Evolutionary conservation across 108 stramenopile species (phyloP).

Genomic region (Cyclotella kingstonii): DNA sequence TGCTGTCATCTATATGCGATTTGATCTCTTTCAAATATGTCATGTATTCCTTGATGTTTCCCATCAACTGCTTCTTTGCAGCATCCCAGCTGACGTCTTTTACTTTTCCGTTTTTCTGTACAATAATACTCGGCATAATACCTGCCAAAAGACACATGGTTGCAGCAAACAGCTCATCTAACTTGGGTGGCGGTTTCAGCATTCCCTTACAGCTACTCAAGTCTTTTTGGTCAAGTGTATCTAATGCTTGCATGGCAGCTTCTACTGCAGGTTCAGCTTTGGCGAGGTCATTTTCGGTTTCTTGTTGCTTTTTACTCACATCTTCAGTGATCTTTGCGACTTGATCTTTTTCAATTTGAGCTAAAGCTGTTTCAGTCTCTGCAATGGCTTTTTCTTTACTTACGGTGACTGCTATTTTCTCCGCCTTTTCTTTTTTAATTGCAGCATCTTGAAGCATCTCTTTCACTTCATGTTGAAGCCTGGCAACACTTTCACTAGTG

Average conservation of each 20-base stretch:
- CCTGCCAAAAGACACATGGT: constrained; percentile 89
- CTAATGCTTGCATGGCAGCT: constrained; percentile 65
- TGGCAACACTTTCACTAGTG: constrained; percentile 67
- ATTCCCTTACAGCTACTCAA: constrained; percentile 72
- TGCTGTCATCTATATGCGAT: constrained; percentile 53
- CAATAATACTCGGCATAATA: constrained; percentile 51
- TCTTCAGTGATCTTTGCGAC: constrained; percentile 68
- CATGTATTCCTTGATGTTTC: constrained; percentile 79
- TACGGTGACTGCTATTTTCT: constrained; percentile 81
- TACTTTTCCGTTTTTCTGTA: constrained; percentile 71
- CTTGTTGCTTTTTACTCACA: constrained; percentile 56
- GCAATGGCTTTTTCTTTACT: constrained; percentile 74
- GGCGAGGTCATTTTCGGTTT: constrained; percentile 66
- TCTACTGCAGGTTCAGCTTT: constrained; percentile 72
- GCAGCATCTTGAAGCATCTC: constrained; percentile 76
- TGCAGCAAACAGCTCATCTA: constrained; percentile 88
- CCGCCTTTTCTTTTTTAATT: constrained; percentile 73
- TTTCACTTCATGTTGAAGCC: constrained; percentile 76
- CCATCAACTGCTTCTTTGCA: constrained; percentile 76
- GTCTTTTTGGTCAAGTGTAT: constrained; percentile 62
- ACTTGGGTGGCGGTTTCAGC: constrained; percentile 62
- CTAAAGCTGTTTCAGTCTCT: constrained; percentile 70
- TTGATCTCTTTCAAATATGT: constrained; percentile 71
- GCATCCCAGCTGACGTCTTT: constrained; percentile 75
- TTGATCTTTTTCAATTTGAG: constrained; percentile 61